Conservation (phyloP, 176 grass and related monocot genomes). For the Avena eriantha region DNA sequence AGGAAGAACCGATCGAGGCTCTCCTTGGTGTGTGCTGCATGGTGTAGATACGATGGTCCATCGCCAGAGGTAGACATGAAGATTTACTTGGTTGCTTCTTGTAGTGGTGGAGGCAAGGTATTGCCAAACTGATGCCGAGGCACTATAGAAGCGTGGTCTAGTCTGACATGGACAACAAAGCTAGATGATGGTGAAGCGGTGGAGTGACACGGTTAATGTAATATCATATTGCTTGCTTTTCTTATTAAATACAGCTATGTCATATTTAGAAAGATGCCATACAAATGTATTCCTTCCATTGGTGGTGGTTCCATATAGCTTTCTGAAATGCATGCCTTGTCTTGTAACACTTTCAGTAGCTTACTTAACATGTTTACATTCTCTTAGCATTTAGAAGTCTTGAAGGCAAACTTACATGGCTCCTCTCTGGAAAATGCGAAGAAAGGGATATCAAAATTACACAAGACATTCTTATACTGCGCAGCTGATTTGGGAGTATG, state of each 20-base stretch:
- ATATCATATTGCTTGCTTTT: background rate
- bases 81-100: background rate
- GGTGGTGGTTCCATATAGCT: background rate
- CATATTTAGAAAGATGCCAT: background rate
- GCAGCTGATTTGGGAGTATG: conserved; percentile 65
- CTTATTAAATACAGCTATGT: background rate
- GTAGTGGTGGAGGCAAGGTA: background rate
- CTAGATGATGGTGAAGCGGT: background rate
- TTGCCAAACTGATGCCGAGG: background rate
- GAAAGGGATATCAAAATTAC: conserved; percentile 52
- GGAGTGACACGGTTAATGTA: background rate
- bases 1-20: background rate
- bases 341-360: background rate
- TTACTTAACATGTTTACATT: conserved; percentile 36
- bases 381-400: conserved; percentile 59
- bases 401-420: conserved; percentile 46
- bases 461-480: conserved; percentile 59
- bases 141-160: background rate
- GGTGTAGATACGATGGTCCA: background rate
- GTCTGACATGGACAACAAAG: background rate
- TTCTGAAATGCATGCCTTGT: background rate
- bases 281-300: background rate
- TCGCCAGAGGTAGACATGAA: background rate
- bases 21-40: background rate
- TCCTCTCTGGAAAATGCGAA: conserved; percentile 37